Evolutionary conservation across 768 basidiomycete species (phyloP).

Genomic region (Leccinum broughii): DNA sequence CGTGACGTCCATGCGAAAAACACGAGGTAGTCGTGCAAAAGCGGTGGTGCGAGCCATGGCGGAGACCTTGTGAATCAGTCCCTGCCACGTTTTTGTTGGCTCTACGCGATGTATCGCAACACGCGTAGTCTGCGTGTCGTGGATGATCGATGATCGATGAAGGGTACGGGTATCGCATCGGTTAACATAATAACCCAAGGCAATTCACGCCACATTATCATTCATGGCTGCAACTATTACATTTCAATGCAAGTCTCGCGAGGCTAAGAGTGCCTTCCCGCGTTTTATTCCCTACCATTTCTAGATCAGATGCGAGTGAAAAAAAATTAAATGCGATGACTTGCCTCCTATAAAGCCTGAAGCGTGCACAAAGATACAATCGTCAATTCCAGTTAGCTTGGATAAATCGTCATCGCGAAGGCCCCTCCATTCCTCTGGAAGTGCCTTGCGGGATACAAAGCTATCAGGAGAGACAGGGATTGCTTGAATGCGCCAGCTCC

Average conservation of each 20-base stretch:
- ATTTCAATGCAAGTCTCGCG: constrained; percentile 64
- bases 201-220: constrained; percentile 14
- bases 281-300: constrained; percentile 73
- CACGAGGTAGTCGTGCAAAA: constrained; percentile 29
- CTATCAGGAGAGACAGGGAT: constrained; percentile 80
- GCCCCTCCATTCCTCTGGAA: constrained; percentile 94
- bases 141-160: background rate
- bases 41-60: constrained; percentile 6
- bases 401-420: constrained; percentile 83
- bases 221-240: constrained; percentile 24
- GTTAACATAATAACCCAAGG: constrained; percentile 14
- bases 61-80: constrained; percentile 6
- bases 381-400: constrained; percentile 69
- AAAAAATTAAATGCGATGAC: constrained; percentile 21
- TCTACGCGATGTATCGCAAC: constrained; percentile 11
- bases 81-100: constrained; percentile 13
- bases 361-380: constrained; percentile 91
- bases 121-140: constrained; percentile 18
- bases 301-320: constrained; percentile 11
- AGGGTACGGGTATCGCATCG: constrained; percentile 8
- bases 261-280: constrained; percentile 84
- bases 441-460: constrained; percentile 87
- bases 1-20: constrained; percentile 33
- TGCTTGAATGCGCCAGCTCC: constrained; percentile 90
- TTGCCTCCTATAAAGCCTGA: constrained; percentile 95